Base-by-base conservation (phyloP, 805 yeast genomes). In the Deakozyma indianensis region DNA sequence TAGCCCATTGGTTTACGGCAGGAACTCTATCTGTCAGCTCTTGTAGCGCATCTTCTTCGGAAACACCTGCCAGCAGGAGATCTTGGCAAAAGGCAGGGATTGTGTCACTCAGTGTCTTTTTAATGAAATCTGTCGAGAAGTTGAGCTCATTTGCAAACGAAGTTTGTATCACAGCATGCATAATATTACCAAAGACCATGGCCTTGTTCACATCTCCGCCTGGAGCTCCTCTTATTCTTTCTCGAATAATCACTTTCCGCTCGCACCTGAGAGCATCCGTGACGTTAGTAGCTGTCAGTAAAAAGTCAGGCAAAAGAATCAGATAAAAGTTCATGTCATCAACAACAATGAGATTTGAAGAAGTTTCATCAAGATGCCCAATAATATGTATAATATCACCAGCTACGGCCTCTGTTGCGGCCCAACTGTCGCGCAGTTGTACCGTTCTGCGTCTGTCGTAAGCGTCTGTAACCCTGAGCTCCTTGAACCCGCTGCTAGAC, bases 241-340 rank as follows among this genome's bases (percentile, higher is more conserved):
- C 67, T 25, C 67, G 65, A 3, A 90, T 60, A 0, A 84, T 78
- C 0, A 90, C 75, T 48, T 78, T 74, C 46, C 98, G 66, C 24
- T 76, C 67, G 57, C 98, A 92, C 18, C 66, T 69, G 24, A 85
- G 64, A 1, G 90, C 80, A 38, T 82, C 82, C 1, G 96, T 80
- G 1, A 87, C 74, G 3, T 80, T 65, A 0, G 97, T 92, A 2
- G 95, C 87, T 0, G 96, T 75, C 0, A 90, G 63, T 11, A 92
- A 62, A 3, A 75, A 63, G 57, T 92, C 97, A 0, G 98, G 98
- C 51, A 83, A 75, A 72, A 92, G 73, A 20, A 90, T 71, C 23
- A 88, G 61, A n/a, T 87, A 58, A 52, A 81, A 77, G 24, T 71
- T 71, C 27, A 69, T 62, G 47, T 72, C 71, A 41, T 69, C 67